Percentiles rank a stretch among this genome's conserved stretches.
Conservation (phyloP, 495 filamentous ascomycete genomes). For the Penicillium manginii region DNA sequence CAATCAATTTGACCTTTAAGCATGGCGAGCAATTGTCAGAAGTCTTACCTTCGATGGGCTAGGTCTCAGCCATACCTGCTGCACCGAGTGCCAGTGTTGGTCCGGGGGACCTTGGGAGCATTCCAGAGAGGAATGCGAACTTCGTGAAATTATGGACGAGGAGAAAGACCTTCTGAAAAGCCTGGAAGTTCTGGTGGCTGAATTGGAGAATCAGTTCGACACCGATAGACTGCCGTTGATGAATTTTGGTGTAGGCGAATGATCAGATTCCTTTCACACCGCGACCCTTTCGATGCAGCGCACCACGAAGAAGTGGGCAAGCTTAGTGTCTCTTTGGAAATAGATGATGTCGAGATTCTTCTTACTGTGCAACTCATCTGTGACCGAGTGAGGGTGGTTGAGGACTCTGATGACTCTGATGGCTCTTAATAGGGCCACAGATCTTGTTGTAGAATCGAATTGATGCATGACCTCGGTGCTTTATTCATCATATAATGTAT, state of each 20-base stretch:
- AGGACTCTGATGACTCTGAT: not conserved
- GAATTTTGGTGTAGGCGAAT: slow-evolving; percentile 14
- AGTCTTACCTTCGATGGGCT: slow-evolving; percentile 14
- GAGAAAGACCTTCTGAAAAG: not conserved
- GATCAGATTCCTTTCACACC: slow-evolving; percentile 10
- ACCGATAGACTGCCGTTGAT: slow-evolving; percentile 4
- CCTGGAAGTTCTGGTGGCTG: slow-evolving; percentile 6
- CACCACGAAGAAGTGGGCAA: slow-evolving; percentile 6
- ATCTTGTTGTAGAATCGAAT: too few relatives aligned
- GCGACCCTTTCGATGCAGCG: slow-evolving; percentile 3
- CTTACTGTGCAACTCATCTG: not conserved
- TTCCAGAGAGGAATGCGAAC: not conserved
- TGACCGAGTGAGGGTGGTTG: not conserved
- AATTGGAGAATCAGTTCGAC: slow-evolving; percentile 9
- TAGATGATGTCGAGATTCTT: slow-evolving; percentile 8
- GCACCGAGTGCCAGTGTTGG: slow-evolving; percentile 5
- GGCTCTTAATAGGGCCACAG: not conserved
- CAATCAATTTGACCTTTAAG: slow-evolving; percentile 2
- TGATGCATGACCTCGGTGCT: too few relatives aligned
- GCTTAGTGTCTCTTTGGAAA: slow-evolving; percentile 4
- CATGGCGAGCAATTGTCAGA: slow-evolving; percentile 3
- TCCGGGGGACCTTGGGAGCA: accelerated
- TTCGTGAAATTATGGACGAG: slow-evolving; percentile 11
- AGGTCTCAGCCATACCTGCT: slow-evolving; percentile 9
- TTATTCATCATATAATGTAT: too few relatives aligned